Percentiles rank a stretch among this genome's conserved stretches.
Conservation (phyloP, 176 grass and related monocot genomes). For the Avena sativa region DNA sequence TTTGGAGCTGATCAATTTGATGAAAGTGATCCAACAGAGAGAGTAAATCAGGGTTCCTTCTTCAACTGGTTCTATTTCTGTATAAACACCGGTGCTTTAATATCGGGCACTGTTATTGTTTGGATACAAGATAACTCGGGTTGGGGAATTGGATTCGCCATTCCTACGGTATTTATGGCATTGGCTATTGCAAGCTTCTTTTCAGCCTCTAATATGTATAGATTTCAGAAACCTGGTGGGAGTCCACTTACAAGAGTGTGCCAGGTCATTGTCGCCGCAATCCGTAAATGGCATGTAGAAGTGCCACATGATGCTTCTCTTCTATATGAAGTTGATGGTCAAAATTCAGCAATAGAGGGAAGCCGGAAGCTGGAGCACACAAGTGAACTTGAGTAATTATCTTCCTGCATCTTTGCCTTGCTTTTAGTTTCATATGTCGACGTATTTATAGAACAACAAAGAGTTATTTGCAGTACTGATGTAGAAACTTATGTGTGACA, state of each 20-base stretch:
- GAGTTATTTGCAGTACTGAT: background rate
- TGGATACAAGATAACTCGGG: slow-evolving; percentile 87
- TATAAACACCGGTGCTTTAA: slow-evolving; percentile 72
- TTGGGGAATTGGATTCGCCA: slow-evolving; percentile 87
- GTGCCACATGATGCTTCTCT: slow-evolving; percentile 64
- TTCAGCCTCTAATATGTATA: slow-evolving; percentile 68
- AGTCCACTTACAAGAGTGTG: slow-evolving; percentile 81
- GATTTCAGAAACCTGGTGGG: slow-evolving; percentile 91
- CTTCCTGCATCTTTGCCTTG: background rate
- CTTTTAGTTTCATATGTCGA: background rate
- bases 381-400: slow-evolving; percentile 66
- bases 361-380: slow-evolving; percentile 87
- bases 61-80: slow-evolving; percentile 99
- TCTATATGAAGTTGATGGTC: slow-evolving; percentile 74
- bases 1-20: slow-evolving; percentile 97
- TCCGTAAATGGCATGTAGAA: slow-evolving; percentile 60
- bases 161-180: slow-evolving; percentile 85
- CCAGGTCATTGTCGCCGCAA: slow-evolving; percentile 75
- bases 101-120: slow-evolving; percentile 79
- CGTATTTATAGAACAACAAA: slow-evolving; percentile 9
- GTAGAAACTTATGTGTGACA: background rate
- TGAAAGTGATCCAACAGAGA: slow-evolving; percentile 75
- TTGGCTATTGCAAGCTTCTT: slow-evolving; percentile 81
- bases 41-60: slow-evolving; percentile 79
- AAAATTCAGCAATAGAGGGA: slow-evolving; percentile 78